These are phyloP conservation scores for Alternaria tenuissima DNA, from an alignment of 2,329 filamentous ascomycete species.

Conservation along the genomic window DNA sequence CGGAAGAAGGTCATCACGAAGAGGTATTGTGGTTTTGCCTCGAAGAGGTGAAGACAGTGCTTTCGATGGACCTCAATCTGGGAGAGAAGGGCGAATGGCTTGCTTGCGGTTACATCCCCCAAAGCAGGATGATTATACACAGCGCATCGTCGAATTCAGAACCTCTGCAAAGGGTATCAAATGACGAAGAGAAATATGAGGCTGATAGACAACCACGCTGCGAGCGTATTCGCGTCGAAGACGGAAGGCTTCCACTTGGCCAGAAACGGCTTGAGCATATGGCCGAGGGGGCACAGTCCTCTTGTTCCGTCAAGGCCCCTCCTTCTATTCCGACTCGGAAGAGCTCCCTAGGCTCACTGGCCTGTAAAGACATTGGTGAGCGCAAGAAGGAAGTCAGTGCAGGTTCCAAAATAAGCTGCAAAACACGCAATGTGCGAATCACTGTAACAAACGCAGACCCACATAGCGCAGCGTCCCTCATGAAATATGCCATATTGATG, in stretches of 20 bases:
- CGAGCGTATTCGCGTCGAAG: background rate
- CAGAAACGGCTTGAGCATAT: background rate
- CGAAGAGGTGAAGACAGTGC: constrained; percentile 9
- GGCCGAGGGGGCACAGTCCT: background rate
- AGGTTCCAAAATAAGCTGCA: background rate
- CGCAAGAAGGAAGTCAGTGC: background rate
- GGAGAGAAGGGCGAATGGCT: constrained; percentile 19
- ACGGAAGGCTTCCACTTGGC: background rate
- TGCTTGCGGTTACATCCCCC: constrained; percentile 12
- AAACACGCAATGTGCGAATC: background rate
- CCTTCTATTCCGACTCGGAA: constrained; percentile 36
- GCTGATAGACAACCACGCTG: background rate
- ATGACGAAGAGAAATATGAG: background rate
- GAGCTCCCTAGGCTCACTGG: constrained; percentile 3
- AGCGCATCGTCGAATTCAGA: background rate
- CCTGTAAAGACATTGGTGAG: background rate
- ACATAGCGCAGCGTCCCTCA: constrained; percentile 3
- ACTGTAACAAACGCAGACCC: constrained; percentile 7
- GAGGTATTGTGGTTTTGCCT: constrained; percentile 17
- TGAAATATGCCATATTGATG: constrained; percentile 11
- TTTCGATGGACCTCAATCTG: constrained; percentile 3
- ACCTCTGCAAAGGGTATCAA: background rate
- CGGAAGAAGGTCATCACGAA: constrained; percentile 1
- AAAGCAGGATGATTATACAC: constrained; percentile 4
- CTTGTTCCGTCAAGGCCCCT: background rate